phyloP scores from a whole-genome alignment of 2,329 filamentous ascomycete species.

The Shiraia sp. region DNA sequence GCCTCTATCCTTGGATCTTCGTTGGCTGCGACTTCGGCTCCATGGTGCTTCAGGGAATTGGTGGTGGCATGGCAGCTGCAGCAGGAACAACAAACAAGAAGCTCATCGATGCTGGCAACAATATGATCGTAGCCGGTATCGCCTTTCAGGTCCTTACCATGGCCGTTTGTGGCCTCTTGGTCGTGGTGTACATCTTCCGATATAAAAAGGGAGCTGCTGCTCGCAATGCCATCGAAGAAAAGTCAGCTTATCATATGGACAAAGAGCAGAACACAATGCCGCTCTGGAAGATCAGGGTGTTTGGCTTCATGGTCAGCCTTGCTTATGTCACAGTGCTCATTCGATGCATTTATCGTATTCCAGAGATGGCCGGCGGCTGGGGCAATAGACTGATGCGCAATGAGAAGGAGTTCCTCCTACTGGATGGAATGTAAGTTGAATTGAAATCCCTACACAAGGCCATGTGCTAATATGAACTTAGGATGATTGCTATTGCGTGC shows the following conservation, averaged over 20 bases:
- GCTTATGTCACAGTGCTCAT: constrained; percentile 51
- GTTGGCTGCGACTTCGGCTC: constrained; percentile 60
- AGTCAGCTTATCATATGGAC: constrained; percentile 27
- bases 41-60: constrained; percentile 59
- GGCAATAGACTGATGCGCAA: constrained; percentile 50
- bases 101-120: constrained; percentile 50
- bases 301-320: constrained; percentile 31
- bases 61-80: constrained; percentile 58
- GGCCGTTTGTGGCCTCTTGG: constrained; percentile 50
- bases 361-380: constrained; percentile 52
- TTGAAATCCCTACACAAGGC: too few species aligned
- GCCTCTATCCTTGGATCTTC: constrained; percentile 61
- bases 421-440: constrained; percentile 49
- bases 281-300: constrained; percentile 24
- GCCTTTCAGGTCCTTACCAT: constrained; percentile 59
- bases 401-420: constrained; percentile 50
- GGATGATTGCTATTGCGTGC: constrained; percentile 36
- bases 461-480: constrained; percentile 7
- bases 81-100: constrained; percentile 30
- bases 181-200: constrained; percentile 38
- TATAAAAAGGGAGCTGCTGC: constrained; percentile 22
- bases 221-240: constrained; percentile 16
- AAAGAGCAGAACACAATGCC: constrained; percentile 22
- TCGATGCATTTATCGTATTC: constrained; percentile 52
- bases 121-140: constrained; percentile 61